Evolutionary conservation across 1,139 yeast genomes (phyloP).

Genomic region (Geotrichum citri-aurantii): DNA sequence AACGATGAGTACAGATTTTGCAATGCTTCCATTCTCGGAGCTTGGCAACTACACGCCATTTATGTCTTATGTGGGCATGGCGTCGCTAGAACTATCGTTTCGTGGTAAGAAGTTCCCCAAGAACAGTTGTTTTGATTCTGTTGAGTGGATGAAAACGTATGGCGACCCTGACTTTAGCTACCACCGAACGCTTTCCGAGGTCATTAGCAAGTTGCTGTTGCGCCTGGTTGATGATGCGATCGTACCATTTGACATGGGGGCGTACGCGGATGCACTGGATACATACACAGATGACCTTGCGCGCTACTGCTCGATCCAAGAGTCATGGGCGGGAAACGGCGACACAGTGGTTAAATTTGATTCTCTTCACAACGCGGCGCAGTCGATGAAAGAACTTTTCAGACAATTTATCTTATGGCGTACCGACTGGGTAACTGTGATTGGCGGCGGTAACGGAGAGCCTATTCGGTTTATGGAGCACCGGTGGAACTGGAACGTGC

Average conservation of each 20-base stretch:
- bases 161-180: slow-evolving; percentile 39
- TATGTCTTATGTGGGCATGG: slow-evolving; percentile 58
- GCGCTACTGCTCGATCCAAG: slow-evolving; percentile 35
- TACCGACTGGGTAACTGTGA: slow-evolving; percentile 51
- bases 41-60: slow-evolving; percentile 65
- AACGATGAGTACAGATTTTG: slow-evolving; percentile 21
- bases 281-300: slow-evolving; percentile 47
- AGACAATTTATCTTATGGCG: slow-evolving; percentile 42
- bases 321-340: slow-evolving; percentile 13
- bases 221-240: slow-evolving; percentile 66
- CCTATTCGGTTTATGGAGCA: slow-evolving; percentile 64
- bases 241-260: slow-evolving; percentile 61
- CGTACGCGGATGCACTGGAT: slow-evolving; percentile 45
- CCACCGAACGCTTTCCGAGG: slow-evolving; percentile 54
- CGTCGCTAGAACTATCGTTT: slow-evolving; percentile 59
- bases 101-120: slow-evolving; percentile 44
- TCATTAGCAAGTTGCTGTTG: slow-evolving; percentile 50
- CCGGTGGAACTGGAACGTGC: slow-evolving; percentile 77
- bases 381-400: slow-evolving; percentile 26
- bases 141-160: slow-evolving; percentile 34
- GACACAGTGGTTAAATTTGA: slow-evolving; percentile 22
- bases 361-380: slow-evolving; percentile 26
- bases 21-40: slow-evolving; percentile 17
- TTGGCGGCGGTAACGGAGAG: slow-evolving; percentile 40
- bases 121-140: slow-evolving; percentile 62